phyloP scores from a whole-genome alignment of 1,139 yeast genomes.

The Scheffersomyces cryptocercus region DNA sequence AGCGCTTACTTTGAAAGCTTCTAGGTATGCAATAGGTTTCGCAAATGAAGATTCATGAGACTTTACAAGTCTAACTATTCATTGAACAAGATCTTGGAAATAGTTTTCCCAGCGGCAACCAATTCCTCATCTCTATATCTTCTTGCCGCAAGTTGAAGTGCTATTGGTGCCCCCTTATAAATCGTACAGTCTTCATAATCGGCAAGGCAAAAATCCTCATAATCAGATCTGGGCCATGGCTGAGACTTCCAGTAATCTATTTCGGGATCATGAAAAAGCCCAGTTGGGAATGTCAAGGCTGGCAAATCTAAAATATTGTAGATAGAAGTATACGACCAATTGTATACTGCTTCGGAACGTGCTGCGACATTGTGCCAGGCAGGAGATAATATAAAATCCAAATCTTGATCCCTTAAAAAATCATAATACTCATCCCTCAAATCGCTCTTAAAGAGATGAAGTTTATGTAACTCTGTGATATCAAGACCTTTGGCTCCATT shows the following conservation, averaged over 20 bases:
- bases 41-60: no score
- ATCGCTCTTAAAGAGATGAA: conserved; percentile 15
- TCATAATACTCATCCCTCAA: conserved; percentile 17
- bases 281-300: conserved; percentile 15
- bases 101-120: conserved; percentile 21
- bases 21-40: no score
- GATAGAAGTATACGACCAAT: conserved; percentile 19
- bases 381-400: conserved; percentile 17
- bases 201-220: conserved; percentile 8
- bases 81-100: conserved; percentile 9
- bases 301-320: conserved; percentile 19
- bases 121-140: conserved; percentile 18
- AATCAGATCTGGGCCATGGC: conserved; percentile 11
- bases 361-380: conserved; percentile 17
- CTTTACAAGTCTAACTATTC: no score
- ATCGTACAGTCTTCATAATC: conserved; percentile 6
- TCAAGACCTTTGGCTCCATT: conserved; percentile 5
- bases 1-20: no score
- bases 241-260: conserved; percentile 22
- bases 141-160: conserved; percentile 15
- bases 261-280: conserved; percentile 20
- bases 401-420: conserved; percentile 14
- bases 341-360: conserved; percentile 14
- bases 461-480: conserved; percentile 14
- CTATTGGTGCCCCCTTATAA: conserved; percentile 17